Evolutionary conservation across 2,329 filamentous ascomycete genomes (phyloP), one percentile per base, ranked within the genome.

Genomic region (Neocucurbitaria cava): DNA sequence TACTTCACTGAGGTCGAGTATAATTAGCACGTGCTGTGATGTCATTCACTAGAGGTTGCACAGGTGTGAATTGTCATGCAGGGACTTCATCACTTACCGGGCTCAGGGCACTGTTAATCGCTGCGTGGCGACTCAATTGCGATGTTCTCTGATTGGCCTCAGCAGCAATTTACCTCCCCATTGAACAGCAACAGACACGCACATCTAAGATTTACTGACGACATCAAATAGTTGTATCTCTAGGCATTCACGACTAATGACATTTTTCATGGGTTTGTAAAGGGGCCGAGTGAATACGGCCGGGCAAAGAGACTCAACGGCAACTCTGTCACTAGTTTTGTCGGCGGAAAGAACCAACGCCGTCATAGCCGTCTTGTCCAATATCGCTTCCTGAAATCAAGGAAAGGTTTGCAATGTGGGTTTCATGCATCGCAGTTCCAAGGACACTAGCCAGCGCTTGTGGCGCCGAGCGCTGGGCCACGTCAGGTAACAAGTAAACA

Each of bases 401-500:
- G 42, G 26, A 49, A 48, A 36, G 35, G 28, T 40, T 17, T 3
- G 24, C 26, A 17, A 23, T 41, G 23, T 40, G 40, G 23, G 24
- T 49, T 11, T n/a, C 40, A n/a, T 42, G 21, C 33, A 30, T 41
- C 47, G 46, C 40, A 44, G 33, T 61, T 50, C 54, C 55, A 59
- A 60, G 41, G 42, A 46, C 40, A 36, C 38, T 26, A 49, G 40
- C 59, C 49, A 52, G 60, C 41, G 36, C 46, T 43, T 39, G 21
- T 52, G 36, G 50, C 41, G 60, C 61, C 59, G 38, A 58, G 63
- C 47, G 45, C 57, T 51, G 55, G 41, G 64, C 68, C 68, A 70
- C 67, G 64, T 69, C 62, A 61, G 63, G 62, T 55, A 64, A 58
- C 43, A 50, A 44, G 45, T 62, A 61, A 68, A 70, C 53, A 66